Percentiles rank a stretch among this genome's conserved stretches.
Evolutionary conservation across 225 moss, liverwort and hornwort species (phyloP).

Genomic region (Pleurozium schreberi): DNA sequence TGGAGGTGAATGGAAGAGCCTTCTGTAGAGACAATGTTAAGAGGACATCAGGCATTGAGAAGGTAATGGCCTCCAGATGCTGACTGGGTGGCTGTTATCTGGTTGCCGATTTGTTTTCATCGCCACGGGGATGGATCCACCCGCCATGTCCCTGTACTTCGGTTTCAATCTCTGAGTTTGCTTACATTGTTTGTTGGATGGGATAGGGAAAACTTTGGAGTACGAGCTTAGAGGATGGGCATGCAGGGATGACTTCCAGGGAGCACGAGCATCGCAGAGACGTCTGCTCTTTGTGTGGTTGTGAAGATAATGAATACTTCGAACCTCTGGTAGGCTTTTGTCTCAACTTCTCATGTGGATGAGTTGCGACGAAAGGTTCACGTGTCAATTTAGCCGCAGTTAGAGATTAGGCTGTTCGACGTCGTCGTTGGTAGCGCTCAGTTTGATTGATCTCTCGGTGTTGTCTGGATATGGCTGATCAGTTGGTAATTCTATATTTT

Average conservation of each 20-base stretch:
- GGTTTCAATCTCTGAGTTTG: conserved; percentile 28
- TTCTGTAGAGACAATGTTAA: conserved; percentile 83
- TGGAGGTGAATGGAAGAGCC: conserved; percentile 79
- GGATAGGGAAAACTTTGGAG: conserved; percentile 62
- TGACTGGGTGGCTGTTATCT: conserved; percentile 99
- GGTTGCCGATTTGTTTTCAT: conserved; percentile 65
- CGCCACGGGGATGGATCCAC: conserved; percentile 25
- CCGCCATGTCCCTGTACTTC: neutral
- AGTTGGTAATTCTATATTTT: neutral
- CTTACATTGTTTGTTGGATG: conserved; percentile 33
- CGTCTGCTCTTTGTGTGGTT: conserved; percentile 85
- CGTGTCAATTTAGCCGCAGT: neutral
- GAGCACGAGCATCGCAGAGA: conserved; percentile 35
- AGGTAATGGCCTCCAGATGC: conserved; percentile 99
- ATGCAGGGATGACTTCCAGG: conserved; percentile 35
- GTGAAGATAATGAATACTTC: conserved; percentile 87
- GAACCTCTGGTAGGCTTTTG: conserved; percentile 63
- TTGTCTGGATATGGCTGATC: neutral
- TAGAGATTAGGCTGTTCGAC: neutral
- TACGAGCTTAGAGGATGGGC: conserved; percentile 52
- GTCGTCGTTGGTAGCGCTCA: neutral
- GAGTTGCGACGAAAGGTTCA: neutral
- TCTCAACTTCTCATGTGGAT: neutral
- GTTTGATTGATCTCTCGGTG: neutral
- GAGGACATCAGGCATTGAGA: conserved; percentile 82